Evolutionary conservation across 768 basidiomycete genomes (phyloP).

Genomic region (Lactarius deliciosus): DNA sequence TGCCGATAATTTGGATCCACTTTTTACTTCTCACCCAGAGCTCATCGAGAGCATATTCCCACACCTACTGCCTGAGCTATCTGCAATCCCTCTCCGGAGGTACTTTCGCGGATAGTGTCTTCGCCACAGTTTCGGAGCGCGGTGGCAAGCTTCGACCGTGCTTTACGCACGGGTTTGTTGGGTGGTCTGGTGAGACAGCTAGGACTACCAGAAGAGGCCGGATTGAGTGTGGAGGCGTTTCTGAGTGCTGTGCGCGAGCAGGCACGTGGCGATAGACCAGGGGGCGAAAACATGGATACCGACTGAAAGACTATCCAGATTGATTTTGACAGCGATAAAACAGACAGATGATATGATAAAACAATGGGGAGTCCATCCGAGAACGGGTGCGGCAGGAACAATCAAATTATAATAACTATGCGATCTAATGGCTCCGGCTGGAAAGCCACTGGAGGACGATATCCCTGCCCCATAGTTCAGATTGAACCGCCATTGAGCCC

Average conservation of each 20-base stretch:
- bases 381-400: conserved; percentile 6
- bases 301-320: conserved; percentile 44
- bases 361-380: conserved; percentile 6
- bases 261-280: conserved; percentile 50
- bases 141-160: conserved; percentile 79
- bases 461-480: conserved; percentile 48
- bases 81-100: conserved; percentile 64
- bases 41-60: conserved; percentile 73
- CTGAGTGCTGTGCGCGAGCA: conserved; percentile 78
- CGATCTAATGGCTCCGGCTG: conserved; percentile 62
- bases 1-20: conserved; percentile 64
- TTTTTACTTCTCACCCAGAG: conserved; percentile 69
- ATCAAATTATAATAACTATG: not conserved
- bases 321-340: conserved; percentile 11
- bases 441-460: conserved; percentile 89
- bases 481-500: conserved; percentile 6
- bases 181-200: conserved; percentile 72
- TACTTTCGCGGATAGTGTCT: conserved; percentile 70
- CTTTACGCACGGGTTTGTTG: conserved; percentile 76
- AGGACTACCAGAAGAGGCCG: conserved; percentile 84
- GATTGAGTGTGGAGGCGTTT: conserved; percentile 73
- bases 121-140: conserved; percentile 83
- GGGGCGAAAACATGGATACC: conserved; percentile 74
- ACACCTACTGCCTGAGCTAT: conserved; percentile 77
- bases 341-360: conserved; percentile 11